A percentile compares a stretch with the other conserved stretches of the same genome.
Conservation (phyloP, 2,329 filamentous ascomycete genomes). For the Ceratocystis colombiana region DNA sequence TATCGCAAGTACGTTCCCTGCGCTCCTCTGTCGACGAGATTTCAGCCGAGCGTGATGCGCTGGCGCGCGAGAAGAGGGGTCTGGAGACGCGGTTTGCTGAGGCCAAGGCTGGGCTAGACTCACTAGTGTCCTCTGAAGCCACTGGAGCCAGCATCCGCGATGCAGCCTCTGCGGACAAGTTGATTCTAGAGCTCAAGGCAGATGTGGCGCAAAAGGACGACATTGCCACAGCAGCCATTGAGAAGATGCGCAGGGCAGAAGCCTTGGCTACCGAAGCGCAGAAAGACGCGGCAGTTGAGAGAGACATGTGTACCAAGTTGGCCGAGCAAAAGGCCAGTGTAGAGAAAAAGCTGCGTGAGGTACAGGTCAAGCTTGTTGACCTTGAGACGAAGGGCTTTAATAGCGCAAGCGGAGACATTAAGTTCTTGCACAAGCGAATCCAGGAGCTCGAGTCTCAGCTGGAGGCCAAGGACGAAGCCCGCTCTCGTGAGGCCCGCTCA, state of each 20-base stretch:
- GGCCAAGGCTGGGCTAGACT: constrained; percentile 78
- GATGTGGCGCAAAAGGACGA: constrained; percentile 87
- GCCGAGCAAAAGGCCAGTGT: constrained; percentile 83
- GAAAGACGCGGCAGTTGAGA: constrained; percentile 78
- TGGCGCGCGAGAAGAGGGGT: constrained; percentile 80
- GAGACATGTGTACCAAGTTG: constrained; percentile 68
- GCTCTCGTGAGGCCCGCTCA: constrained; percentile 71
- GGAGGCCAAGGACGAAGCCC: constrained; percentile 69
- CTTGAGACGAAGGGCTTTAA: constrained; percentile 96
- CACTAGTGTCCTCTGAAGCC: constrained; percentile 58
- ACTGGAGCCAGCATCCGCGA: constrained; percentile 82
- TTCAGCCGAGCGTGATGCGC: constrained; percentile 70
- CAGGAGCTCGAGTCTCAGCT: constrained; percentile 91
- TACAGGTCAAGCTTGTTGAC: constrained; percentile 81
- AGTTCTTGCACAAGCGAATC: constrained; percentile 86
- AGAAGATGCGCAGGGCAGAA: constrained; percentile 94
- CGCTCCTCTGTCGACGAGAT: constrained; percentile 79
- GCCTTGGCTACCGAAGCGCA: constrained; percentile 79
- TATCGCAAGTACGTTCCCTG: constrained; percentile 79
- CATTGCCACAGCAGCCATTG: constrained; percentile 78
- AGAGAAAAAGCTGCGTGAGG: constrained; percentile 82
- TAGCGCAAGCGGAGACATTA: constrained; percentile 84
- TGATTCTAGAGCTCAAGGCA: constrained; percentile 81
- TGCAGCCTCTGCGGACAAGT: constrained; percentile 77
- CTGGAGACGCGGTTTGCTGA: constrained; percentile 77